Percentiles rank a stretch among this genome's conserved stretches.
phyloP scores from a whole-genome alignment of 768 basidiomycete species.

The Pleurotus eryngii region DNA sequence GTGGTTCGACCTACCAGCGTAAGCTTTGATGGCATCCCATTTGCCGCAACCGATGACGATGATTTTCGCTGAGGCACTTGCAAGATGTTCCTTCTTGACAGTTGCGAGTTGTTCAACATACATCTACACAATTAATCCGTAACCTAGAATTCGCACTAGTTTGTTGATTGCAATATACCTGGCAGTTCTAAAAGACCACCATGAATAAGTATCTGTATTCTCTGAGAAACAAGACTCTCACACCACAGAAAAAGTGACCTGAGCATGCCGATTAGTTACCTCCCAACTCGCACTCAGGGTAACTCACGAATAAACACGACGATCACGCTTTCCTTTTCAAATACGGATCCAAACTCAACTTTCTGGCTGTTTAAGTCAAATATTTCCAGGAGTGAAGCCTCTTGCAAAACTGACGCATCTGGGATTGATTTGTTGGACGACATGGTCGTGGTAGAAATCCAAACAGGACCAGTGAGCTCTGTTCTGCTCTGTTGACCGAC shows the following conservation, averaged over 20 bases:
- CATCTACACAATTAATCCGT: constrained; percentile 23
- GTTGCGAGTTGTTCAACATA: constrained; percentile 47
- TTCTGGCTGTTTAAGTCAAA: constrained; percentile 42
- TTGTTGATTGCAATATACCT: constrained; percentile 26
- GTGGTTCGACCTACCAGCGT: constrained; percentile 36
- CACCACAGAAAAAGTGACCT: constrained; percentile 67
- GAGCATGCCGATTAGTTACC: too few species aligned
- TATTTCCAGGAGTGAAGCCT: constrained; percentile 38
- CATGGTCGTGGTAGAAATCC: constrained; percentile 12
- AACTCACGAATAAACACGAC: constrained; percentile 62
- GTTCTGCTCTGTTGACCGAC: background rate
- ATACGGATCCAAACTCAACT: constrained; percentile 50
- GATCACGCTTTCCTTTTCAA: constrained; percentile 46
- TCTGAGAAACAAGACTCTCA: constrained; percentile 23
- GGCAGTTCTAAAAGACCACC: constrained; percentile 30
- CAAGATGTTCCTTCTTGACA: constrained; percentile 37
- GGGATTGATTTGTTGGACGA: constrained; percentile 26
- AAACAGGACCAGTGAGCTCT: background rate
- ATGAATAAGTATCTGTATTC: background rate
- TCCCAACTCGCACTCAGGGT: too few species aligned
- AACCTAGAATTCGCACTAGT: background rate
- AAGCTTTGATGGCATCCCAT: constrained; percentile 45
- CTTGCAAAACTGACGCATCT: constrained; percentile 26
- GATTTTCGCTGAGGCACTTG: constrained; percentile 35
- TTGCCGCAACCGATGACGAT: constrained; percentile 62